Base-by-base conservation (phyloP, 176 grass and related monocot species). In the Oryza punctata region DNA sequence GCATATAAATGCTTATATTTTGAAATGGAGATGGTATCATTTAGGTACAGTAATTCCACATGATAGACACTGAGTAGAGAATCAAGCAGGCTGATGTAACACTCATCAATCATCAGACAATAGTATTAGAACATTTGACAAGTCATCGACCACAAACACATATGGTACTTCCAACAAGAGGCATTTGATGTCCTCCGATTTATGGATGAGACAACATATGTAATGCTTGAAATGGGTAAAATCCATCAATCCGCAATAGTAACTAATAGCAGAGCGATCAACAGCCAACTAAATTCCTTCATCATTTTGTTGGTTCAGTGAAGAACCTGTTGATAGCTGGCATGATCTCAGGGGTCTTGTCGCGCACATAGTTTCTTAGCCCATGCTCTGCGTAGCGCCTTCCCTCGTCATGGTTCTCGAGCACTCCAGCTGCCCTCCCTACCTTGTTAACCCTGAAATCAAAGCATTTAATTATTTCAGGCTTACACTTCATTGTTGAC, bases 281-380 rank as follows among this genome's bases (percentile, higher is more conserved):
- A 43, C 2, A 75, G 41, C 47, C 33, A 84, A 28, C n/a, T 63
- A 21, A 76, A 45, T 6, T 61, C 32, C 32, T 83, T 94, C 78
- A 96, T 35, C 33, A 35, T 74, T 97, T 94, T 0, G 94, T 93
- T 0, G 94, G 89, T 1, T 88, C 87, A 4, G 89, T 79, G 66
- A 97, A 97, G 89, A 97, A 97, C 73, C 63, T 94, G 86, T 97
- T 97, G n/a, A 97, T 82, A 0, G 64, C 16, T 0, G 94, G 94
- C 94, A 97, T 97, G 13, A 97, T 97, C 37, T 97, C 91, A 0
- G 94, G 94, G 6, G 94, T 73, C 78, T 90, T 93, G 40, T 89
- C 86, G 7, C 69, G 89, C 66, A 94, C 88, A n/a, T 84, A 94
- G 28, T 79, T 84, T 43, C 89, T 84, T 60, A 97, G 89, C 11